Evolutionary conservation across 2,329 filamentous ascomycete genomes (phyloP).

Genomic region (Plenodomus tracheiphilus): DNA sequence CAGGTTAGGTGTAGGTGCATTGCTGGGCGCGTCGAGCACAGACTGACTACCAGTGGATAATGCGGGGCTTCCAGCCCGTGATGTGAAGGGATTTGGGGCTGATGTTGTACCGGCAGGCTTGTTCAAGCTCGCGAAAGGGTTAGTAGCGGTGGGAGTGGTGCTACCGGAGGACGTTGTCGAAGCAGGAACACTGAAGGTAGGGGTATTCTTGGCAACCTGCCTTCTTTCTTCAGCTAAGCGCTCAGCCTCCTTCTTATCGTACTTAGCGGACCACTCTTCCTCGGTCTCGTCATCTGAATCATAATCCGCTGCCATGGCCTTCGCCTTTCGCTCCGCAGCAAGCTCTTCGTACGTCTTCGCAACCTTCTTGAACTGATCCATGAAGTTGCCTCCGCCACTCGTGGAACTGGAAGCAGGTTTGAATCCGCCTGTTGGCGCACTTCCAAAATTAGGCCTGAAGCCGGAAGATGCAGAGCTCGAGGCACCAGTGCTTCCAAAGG

Average conservation of each 20-base stretch:
- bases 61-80: conserved; percentile 34
- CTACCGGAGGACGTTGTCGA: conserved; percentile 9
- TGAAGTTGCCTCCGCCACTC: conserved; percentile 21
- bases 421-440: conserved; percentile 8
- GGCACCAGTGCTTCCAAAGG: no score
- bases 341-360: conserved; percentile 39
- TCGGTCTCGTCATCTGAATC: conserved; percentile 43
- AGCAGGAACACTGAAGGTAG: conserved; percentile 22
- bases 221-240: conserved; percentile 33
- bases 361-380: conserved; percentile 33
- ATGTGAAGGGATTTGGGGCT: conserved; percentile 26
- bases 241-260: conserved; percentile 34
- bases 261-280: conserved; percentile 38
- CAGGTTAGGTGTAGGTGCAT: conserved; percentile 32
- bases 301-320: conserved; percentile 40
- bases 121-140: conserved; percentile 20
- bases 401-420: conserved; percentile 13
- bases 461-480: conserved; percentile 4
- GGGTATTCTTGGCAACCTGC: conserved; percentile 18
- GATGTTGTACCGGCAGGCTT: conserved; percentile 28
- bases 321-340: conserved; percentile 39
- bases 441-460: conserved; percentile 4
- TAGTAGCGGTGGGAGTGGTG: conserved; percentile 8
- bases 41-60: conserved; percentile 36
- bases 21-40: conserved; percentile 33